Evolutionary conservation across 1,284 basidiomycete species (phyloP).

Genomic region (Ustilago xerochloae): DNA sequence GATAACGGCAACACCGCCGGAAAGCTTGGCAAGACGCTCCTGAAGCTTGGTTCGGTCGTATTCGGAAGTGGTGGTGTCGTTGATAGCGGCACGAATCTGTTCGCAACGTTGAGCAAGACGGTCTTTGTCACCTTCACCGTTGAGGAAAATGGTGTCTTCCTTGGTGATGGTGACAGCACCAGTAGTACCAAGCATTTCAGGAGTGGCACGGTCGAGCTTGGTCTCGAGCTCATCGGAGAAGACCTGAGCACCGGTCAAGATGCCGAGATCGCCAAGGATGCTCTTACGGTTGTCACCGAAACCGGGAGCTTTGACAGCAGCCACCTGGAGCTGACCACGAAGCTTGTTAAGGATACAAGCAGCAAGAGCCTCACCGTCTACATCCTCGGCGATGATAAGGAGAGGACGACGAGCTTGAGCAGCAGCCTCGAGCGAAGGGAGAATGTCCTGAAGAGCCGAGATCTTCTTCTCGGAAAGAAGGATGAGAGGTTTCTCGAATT

Average conservation of each 20-base stretch:
- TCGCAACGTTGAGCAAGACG: conserved; percentile 75
- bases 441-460: conserved; percentile 90
- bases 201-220: conserved; percentile 91
- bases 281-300: conserved; percentile 99
- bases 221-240: conserved; percentile 98
- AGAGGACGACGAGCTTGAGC: conserved; percentile 91
- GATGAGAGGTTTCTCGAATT: conserved; percentile 95
- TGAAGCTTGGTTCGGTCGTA: conserved; percentile 96
- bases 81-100: conserved; percentile 87
- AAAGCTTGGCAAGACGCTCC: conserved; percentile 94
- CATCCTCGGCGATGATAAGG: conserved; percentile 95
- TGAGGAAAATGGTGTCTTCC: conserved; percentile 96
- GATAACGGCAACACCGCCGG: conserved; percentile 97
- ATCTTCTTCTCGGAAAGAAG: conserved; percentile 99
- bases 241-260: conserved; percentile 95
- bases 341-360: conserved; percentile 99
- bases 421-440: conserved; percentile 91
- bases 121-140: conserved; percentile 75
- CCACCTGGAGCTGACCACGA: conserved; percentile 91
- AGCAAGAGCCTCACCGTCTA: conserved; percentile 96
- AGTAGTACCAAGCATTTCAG: conserved; percentile 89
- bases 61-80: conserved; percentile 86
- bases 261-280: conserved; percentile 94
- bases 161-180: conserved; percentile 95
- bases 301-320: conserved; percentile 94